A percentile compares a stretch with the other conserved stretches of the same genome.
phyloP scores from a whole-genome alignment of 768 basidiomycete genomes.

The Cystofilobasidium capitatum region DNA sequence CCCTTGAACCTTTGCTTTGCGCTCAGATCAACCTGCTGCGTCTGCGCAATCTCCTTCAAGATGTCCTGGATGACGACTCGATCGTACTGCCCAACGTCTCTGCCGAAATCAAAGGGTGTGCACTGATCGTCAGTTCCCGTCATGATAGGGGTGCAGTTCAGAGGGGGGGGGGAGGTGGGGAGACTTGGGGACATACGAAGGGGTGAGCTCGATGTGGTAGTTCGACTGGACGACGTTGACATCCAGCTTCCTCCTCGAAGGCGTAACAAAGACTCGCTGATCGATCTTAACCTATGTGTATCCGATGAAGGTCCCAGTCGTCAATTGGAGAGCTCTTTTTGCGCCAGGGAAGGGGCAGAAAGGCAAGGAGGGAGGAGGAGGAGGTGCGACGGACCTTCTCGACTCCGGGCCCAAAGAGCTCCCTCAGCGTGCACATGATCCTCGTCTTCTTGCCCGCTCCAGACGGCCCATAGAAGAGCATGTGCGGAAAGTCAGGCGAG shows the following conservation, averaged over 20 bases:
- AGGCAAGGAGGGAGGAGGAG: neutral
- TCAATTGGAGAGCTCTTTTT: too few species aligned
- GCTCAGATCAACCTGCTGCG: conserved; percentile 90
- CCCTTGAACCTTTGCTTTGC: conserved; percentile 97
- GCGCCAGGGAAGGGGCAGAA: too few species aligned
- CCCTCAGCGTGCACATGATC: conserved; percentile 75
- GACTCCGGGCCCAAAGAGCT: conserved; percentile 81
- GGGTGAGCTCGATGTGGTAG: conserved; percentile 94
- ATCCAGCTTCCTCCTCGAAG: conserved; percentile 86
- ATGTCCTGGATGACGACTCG: conserved; percentile 92
- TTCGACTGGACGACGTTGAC: conserved; percentile 96
- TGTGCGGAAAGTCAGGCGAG: conserved; percentile 91
- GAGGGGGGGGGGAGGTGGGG: neutral
- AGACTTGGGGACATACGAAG: conserved; percentile 53
- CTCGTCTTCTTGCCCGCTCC: conserved; percentile 98
- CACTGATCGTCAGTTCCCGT: neutral
- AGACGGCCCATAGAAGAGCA: conserved; percentile 93
- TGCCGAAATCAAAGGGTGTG: conserved; percentile 36
- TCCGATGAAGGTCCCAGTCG: neutral
- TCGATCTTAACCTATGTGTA: conserved; percentile 82
- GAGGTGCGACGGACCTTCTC: conserved; percentile 60
- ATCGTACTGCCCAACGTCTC: conserved; percentile 93
- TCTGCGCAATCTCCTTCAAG: conserved; percentile 96
- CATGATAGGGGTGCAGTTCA: neutral
- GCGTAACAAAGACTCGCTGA: conserved; percentile 88